phyloP scores from a whole-genome alignment of 2,329 filamentous ascomycete genomes.

The Trichoderma breve region DNA sequence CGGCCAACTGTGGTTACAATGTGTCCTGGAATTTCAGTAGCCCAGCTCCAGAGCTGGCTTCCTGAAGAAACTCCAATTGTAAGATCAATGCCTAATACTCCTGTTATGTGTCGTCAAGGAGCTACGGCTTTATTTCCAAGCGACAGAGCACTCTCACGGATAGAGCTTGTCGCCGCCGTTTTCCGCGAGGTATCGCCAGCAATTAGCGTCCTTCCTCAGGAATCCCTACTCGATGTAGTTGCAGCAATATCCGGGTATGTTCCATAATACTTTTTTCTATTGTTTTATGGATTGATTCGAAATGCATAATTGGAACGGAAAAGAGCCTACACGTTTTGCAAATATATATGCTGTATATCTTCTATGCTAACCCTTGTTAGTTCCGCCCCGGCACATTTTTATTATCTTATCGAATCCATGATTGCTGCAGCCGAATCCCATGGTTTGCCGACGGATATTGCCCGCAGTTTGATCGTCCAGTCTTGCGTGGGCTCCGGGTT shows the following conservation, averaged over 20 bases:
- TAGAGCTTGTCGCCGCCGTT: conserved; percentile 6
- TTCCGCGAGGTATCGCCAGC: conserved; percentile 1
- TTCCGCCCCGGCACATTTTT: conserved; percentile 13
- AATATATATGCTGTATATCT: neutral
- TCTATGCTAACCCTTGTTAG: neutral
- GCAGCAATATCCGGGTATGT: conserved; percentile 14
- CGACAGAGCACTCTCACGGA: neutral
- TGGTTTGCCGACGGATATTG: neutral
- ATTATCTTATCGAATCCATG: conserved; percentile 10
- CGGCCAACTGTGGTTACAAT: conserved; percentile 12
- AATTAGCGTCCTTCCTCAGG: conserved; percentile 1
- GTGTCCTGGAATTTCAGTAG: conserved; percentile 11
- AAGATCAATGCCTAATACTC: conserved; percentile 14
- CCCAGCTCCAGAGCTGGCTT: conserved; percentile 12
- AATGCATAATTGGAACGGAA: neutral
- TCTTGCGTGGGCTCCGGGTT: conserved; percentile 11
- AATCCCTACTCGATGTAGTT: neutral
- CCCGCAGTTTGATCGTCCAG: conserved; percentile 2
- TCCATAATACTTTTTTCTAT: neutral
- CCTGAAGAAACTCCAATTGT: conserved; percentile 6
- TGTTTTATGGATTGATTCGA: neutral
- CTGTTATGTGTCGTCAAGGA: conserved; percentile 7
- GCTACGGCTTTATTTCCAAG: conserved; percentile 8
- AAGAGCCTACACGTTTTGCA: neutral
- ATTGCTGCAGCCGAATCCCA: neutral